These are phyloP conservation scores for Boletus pseudopeckii DNA, from an alignment of 768 basidiomycete genomes.

Conservation along the genomic window DNA sequence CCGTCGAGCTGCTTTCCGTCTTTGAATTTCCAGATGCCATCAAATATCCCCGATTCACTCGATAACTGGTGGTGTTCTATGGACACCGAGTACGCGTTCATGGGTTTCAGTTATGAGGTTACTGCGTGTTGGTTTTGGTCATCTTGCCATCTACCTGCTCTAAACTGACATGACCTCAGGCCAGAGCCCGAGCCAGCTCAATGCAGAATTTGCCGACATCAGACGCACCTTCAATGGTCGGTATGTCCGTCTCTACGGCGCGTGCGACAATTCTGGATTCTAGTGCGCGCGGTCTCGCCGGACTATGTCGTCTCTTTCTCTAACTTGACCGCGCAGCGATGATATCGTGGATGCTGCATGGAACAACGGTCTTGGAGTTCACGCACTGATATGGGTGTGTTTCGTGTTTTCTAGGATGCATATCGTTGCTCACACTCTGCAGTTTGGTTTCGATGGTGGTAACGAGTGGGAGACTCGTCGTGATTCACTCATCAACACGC, in stretches of 20 bases:
- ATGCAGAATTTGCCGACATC: constrained; percentile 58
- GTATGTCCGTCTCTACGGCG: constrained; percentile 55
- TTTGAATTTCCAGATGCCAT: constrained; percentile 54
- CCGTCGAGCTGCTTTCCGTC: constrained; percentile 36
- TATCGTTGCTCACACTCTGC: not conserved
- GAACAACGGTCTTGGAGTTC: constrained; percentile 64
- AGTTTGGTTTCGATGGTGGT: constrained; percentile 39
- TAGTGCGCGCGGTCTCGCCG: constrained; percentile 27
- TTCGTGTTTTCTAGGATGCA: not conserved
- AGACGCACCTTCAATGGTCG: constrained; percentile 56
- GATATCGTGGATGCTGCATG: constrained; percentile 68
- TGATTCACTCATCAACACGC: constrained; percentile 46
- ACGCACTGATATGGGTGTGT: constrained; percentile 69
- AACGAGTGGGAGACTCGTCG: constrained; percentile 54
- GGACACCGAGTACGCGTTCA: constrained; percentile 66
- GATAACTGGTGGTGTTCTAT: constrained; percentile 64
- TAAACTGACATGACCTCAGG: constrained; percentile 36
- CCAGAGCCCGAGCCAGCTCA: constrained; percentile 50
- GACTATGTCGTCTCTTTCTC: constrained; percentile 14
- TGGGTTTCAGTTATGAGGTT: constrained; percentile 77
- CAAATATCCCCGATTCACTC: constrained; percentile 40
- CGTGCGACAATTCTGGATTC: constrained; percentile 38
- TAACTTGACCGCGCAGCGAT: constrained; percentile 35
- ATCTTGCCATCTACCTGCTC: not conserved
- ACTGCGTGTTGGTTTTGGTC: constrained; percentile 47